phyloP scores from a whole-genome alignment of 192 early-diverging fungal genomes.

The Backusella westeae region DNA sequence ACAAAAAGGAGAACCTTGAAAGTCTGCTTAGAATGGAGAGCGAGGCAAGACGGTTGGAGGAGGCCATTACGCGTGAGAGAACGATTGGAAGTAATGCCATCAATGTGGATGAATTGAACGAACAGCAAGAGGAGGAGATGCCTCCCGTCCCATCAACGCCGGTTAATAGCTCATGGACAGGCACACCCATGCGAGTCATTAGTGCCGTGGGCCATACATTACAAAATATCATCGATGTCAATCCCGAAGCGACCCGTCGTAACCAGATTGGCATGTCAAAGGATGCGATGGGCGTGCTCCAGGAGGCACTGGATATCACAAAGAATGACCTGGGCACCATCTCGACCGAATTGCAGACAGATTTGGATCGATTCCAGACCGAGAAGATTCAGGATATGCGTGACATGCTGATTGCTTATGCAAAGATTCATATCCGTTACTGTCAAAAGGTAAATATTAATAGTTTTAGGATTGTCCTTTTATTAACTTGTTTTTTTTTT shows the following conservation, averaged over 20 bases:
- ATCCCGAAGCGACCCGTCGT: conserved; percentile 85
- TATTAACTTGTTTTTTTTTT: too few species aligned
- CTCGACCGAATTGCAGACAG: conserved; percentile 80
- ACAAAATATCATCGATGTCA: conserved; percentile 94
- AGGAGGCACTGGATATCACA: conserved; percentile 66
- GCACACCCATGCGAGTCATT: conserved; percentile 47
- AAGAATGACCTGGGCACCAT: conserved; percentile 71
- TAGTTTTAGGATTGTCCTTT: too few species aligned
- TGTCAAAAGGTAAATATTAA: conserved; percentile 60
- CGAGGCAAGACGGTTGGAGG: conserved; percentile 70
- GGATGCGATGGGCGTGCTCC: conserved; percentile 67
- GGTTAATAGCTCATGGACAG: conserved; percentile 30
- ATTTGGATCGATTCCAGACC: conserved; percentile 93
- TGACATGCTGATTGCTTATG: conserved; percentile 74
- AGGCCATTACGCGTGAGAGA: conserved; percentile 55
- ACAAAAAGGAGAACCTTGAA: conserved; percentile 66
- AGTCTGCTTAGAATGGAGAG: conserved; percentile 62
- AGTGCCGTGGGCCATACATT: conserved; percentile 68
- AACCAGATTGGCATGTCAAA: conserved; percentile 85
- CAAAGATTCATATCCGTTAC: conserved; percentile 69
- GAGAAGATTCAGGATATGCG: conserved; percentile 88
- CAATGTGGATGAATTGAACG: conserved; percentile 16
- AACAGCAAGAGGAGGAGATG: conserved; percentile 17
- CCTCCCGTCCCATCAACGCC: conserved; percentile 19
- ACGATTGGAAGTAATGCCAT: conserved; percentile 23